phyloP scores from a whole-genome alignment of 139 green algal genomes.

The Yamagishiella unicocca region DNA sequence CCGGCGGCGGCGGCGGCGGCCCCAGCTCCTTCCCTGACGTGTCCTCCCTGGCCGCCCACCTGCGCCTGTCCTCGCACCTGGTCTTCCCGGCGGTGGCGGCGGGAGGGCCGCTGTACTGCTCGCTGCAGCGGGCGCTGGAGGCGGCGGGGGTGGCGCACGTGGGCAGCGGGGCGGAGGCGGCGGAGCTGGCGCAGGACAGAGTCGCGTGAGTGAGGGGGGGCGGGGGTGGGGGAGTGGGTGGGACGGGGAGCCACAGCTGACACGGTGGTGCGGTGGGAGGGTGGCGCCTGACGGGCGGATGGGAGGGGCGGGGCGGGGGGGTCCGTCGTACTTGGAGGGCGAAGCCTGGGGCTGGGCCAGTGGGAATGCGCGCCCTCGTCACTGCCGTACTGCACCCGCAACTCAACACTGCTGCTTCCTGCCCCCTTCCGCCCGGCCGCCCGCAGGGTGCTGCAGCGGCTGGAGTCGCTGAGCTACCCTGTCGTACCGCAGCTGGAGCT shows the following conservation, averaged over 20 bases:
- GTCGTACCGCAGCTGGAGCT: slow-evolving; percentile 48
- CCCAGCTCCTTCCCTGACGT: slow-evolving; percentile 20
- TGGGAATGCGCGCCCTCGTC: no score
- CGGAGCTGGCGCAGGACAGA: slow-evolving; percentile 44
- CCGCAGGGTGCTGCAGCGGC: slow-evolving; percentile 29
- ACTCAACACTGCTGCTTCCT: background rate
- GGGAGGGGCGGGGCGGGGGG: background rate
- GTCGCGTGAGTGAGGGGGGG: slow-evolving; percentile 10
- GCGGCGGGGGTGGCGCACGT: slow-evolving; percentile 66
- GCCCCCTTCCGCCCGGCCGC: background rate
- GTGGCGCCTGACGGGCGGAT: no score
- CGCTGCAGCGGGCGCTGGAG: slow-evolving; percentile 57
- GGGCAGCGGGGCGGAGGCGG: slow-evolving; percentile 45
- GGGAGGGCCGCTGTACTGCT: background rate
- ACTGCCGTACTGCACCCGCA: no score
- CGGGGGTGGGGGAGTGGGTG: background rate
- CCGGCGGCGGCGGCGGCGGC: background rate
- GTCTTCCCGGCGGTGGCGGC: slow-evolving; percentile 49
- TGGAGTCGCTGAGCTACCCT: slow-evolving; percentile 52
- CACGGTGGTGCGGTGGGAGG: no score
- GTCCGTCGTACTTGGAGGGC: no score
- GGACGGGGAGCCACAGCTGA: no score
- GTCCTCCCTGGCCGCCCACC: slow-evolving; percentile 49
- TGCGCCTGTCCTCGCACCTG: slow-evolving; percentile 55
- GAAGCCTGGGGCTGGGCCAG: no score